phyloP scores from a whole-genome alignment of 352 stramenopile species.

The Phytophthora citricola region DNA sequence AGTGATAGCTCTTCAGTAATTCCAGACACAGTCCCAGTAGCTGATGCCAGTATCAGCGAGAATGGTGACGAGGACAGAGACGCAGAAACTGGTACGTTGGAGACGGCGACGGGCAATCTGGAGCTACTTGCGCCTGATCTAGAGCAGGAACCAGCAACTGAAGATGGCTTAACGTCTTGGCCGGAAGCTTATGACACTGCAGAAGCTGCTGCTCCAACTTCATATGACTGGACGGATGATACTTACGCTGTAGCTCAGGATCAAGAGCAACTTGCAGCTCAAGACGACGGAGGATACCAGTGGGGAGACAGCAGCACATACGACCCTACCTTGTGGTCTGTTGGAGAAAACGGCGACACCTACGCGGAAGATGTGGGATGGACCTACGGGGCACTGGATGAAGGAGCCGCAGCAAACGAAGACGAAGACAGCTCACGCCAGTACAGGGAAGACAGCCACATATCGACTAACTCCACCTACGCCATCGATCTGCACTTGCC shows the following conservation, averaged over 20 bases:
- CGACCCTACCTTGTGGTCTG: slow-evolving; percentile 24
- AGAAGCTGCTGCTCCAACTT: neutral
- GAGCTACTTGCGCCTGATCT: slow-evolving; percentile 10
- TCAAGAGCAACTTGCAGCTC: slow-evolving; percentile 8
- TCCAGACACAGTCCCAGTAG: neutral
- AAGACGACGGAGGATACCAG: slow-evolving; percentile 1
- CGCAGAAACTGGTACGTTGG: neutral
- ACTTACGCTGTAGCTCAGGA: neutral
- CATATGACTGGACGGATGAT: slow-evolving; percentile 6
- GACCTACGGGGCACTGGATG: slow-evolving; percentile 20
- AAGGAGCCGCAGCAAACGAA: slow-evolving; percentile 11
- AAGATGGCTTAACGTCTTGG: neutral
- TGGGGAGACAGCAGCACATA: slow-evolving; percentile 15
- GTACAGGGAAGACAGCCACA: slow-evolving; percentile 11
- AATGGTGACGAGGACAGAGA: slow-evolving; percentile 1
- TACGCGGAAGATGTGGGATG: slow-evolving; percentile 21
- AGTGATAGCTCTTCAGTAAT: neutral
- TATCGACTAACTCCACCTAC: slow-evolving; percentile 63
- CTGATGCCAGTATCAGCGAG: neutral
- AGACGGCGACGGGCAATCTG: neutral
- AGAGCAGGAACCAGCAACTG: slow-evolving; percentile 6
- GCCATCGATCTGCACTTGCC: slow-evolving; percentile 55
- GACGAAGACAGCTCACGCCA: slow-evolving; percentile 7
- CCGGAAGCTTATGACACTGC: neutral
- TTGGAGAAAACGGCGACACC: slow-evolving; percentile 4